Evolutionary conservation across 768 basidiomycete species (phyloP), one percentile per base, ranked within the genome.

Genomic region (Pleurotus giganteus): DNA sequence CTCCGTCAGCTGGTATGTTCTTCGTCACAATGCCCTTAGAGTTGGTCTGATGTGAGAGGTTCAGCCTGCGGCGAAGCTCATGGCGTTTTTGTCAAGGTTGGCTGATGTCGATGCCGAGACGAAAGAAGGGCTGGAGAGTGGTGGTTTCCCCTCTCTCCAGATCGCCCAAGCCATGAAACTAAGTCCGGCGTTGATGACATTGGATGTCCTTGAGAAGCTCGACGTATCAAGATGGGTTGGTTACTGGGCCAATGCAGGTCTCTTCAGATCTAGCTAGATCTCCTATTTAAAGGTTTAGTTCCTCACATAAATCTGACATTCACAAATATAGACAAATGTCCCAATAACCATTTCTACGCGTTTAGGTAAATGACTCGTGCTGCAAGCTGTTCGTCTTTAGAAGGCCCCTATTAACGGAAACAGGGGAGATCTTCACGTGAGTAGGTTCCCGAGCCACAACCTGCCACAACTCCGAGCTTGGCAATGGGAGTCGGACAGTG

Each of bases 61-160:
- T 7, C 37, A 73, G 73, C 73, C 72, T 34, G 72, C 69, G 5
- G 55, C 71, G 23, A 73, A 71, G 49, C 66, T 75, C 9, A 57
- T 73, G 1, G 63, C 69, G 15, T 73, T 72, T 26, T 51, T 51
- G 19, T 11, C 21, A 19, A 29, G 23, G n/a, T 17, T 63, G 24
- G 58, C 61, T 1, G 31, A 58, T 9, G 53, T 56, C 32, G 64
- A 66, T 36, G 46, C 37, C 47, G 50, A 32, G 8, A 28, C 57
- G 55, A 49, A n/a, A 3, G 47, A 15, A 17, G 36, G 17, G 34
- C 60, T 21, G 6, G 67, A 65, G 37, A 61, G 49, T 53, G 55
- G 64, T 7, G 70, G 68, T 6, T 42, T 68, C 17, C 47, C 69
- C 3, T 58, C 34, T 1, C 69, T 75, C 39, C 45, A 61, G 1